These are phyloP conservation scores for Bipolaris bicolor DNA, from an alignment of 2,329 filamentous ascomycete species.

Conservation along the genomic window DNA sequence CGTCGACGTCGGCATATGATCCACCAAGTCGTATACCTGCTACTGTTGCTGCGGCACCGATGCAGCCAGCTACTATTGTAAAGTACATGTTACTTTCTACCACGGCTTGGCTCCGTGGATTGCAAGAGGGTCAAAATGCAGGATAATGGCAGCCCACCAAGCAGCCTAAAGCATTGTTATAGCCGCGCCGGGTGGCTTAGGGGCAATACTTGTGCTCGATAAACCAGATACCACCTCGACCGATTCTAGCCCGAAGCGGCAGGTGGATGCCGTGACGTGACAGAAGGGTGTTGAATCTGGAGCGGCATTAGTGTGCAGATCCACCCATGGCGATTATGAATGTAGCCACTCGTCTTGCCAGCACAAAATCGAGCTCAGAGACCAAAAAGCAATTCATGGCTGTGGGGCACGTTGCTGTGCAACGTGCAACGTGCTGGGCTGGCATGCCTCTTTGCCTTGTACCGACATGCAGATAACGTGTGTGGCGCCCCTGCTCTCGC, in stretches of 20 bases:
- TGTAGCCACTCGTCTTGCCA: not conserved
- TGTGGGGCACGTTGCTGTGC: not conserved
- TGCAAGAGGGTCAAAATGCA: not conserved
- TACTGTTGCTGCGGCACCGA: constrained; percentile 9
- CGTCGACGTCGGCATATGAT: constrained; percentile 44
- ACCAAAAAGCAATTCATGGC: not conserved
- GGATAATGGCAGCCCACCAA: not conserved
- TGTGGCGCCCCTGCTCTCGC: not conserved
- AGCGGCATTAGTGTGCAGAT: constrained; percentile 8
- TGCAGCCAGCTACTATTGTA: constrained; percentile 13
- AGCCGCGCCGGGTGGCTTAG: constrained; percentile 2
- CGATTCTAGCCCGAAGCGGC: constrained; percentile 9
- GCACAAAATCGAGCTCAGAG: not conserved
- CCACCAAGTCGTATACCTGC: constrained; percentile 12
- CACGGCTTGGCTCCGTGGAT: not conserved
- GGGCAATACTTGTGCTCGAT: constrained; percentile 1
- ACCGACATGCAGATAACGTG: constrained; percentile 8
- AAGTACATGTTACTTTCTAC: constrained; percentile 9
- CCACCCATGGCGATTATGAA: constrained; percentile 1
- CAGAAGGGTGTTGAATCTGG: not conserved
- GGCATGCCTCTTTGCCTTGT: not conserved
- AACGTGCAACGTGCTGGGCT: constrained; percentile 6
- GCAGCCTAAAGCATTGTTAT: constrained; percentile 3
- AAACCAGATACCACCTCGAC: not conserved
- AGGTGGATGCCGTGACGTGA: constrained; percentile 16